Conservation (phyloP, 441 rosid genomes). For the Brassica balearica region DNA sequence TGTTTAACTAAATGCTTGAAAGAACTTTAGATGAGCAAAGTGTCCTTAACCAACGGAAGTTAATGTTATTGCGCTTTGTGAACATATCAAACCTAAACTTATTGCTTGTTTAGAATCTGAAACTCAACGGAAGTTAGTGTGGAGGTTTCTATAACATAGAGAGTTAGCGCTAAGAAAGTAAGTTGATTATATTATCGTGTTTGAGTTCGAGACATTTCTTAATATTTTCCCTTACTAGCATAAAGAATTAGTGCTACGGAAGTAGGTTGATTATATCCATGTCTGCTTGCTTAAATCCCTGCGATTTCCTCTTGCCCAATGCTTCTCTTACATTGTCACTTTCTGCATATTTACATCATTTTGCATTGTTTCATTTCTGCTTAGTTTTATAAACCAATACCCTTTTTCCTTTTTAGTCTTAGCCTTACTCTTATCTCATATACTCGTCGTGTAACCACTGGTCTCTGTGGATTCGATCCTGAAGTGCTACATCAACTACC, state of each 20-base stretch:
- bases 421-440: background rate
- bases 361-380: background rate
- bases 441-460: background rate
- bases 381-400: background rate
- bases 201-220: background rate
- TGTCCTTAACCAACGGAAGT: background rate
- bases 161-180: background rate
- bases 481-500: background rate
- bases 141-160: background rate
- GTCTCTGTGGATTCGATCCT: background rate
- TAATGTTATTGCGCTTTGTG: background rate
- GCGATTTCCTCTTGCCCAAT: background rate
- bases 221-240: background rate
- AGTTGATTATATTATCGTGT: background rate
- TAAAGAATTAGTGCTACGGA: background rate
- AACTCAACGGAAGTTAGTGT: background rate
- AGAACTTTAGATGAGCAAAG: background rate
- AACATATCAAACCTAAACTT: background rate
- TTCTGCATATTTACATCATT: background rate
- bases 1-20: background rate
- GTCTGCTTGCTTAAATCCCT: background rate
- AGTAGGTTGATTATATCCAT: background rate
- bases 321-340: background rate
- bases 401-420: background rate
- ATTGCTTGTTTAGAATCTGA: background rate